Base-by-base conservation (phyloP, 108 stramenopile genomes). In the Cyclotella cryptica region DNA sequence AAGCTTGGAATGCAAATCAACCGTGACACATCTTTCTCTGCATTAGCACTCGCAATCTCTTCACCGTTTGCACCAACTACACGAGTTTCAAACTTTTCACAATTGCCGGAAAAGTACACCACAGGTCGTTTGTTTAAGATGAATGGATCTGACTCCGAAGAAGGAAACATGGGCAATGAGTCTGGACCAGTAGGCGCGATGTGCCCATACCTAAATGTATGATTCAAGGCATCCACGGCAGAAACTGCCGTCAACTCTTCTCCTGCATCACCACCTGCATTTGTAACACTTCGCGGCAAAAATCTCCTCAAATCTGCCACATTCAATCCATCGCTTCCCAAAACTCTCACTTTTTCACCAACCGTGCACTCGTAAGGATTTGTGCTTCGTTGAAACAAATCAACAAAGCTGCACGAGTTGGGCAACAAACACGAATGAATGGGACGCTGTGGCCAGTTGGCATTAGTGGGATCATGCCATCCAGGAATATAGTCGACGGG, bases 151-250 rank as follows among this genome's bases (percentile, higher is more conserved):
- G 66, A 66, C 49, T 87, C 85, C 0, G 78, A 57, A 19, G 87
- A 88, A 4, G 93, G 93, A 62, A 89, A 88, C 29, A 90, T 91
- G 0, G 95, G 92, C 40, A 96, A 85, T 6, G 87, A 87, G 70
- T 88, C 90, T 3, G 95, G 95, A n/a, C 91, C 95, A n/a, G 95
- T 93, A 18, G 95, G 95, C 65, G 91, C 90, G 49, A 96, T 68
- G 75, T 96, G 95, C 17, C 82, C 78, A 77, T 81, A 93, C 14
- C 74, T 72, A 39, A 96, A 46, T 7, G 88, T 91, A 27, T 65
- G 75, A 35, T 86, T 69, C 54, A 96, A 68, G 15, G 90, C 90
- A 53, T 93, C 88, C 4, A 87, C 28, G 30, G 59, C 78, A 18
- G 69, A 54, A 55, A 30, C 69, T 0, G 71, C 83, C 21, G 71